Conservation (phyloP, 805 yeast genomes). For the Myxozyma geophila region DNA sequence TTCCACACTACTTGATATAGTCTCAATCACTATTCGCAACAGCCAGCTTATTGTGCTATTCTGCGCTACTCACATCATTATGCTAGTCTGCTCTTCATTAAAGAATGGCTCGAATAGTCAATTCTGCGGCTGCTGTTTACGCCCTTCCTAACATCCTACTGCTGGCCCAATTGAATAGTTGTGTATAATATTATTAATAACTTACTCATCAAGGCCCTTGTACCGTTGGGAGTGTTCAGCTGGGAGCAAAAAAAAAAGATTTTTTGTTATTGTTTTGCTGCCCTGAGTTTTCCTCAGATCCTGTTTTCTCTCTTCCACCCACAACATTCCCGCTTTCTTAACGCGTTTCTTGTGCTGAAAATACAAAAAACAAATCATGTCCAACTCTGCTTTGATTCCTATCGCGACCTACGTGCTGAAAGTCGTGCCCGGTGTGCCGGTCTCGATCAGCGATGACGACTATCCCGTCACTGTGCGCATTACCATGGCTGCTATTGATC, state of each 20-base stretch:
- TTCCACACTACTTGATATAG: no score
- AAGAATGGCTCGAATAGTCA: no score
- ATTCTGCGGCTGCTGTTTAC: no score
- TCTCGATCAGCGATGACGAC: constrained; percentile 82
- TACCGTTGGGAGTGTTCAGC: neutral
- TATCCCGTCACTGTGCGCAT: constrained; percentile 84
- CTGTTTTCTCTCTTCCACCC: neutral
- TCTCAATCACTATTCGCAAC: no score
- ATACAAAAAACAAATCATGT: constrained; percentile 1
- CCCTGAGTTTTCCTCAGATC: constrained; percentile 5
- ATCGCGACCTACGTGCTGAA: constrained; percentile 85
- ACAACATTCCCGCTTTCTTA: neutral
- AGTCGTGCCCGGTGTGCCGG: constrained; percentile 83
- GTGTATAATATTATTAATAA: neutral
- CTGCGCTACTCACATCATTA: no score
- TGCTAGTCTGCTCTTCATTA: no score
- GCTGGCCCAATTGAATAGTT: no score
- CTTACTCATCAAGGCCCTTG: neutral
- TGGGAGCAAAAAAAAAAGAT: constrained; percentile 14
- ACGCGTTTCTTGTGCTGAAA: neutral
- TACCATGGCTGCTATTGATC: constrained; percentile 95
- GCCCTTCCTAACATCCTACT: no score
- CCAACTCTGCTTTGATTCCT: constrained; percentile 65
- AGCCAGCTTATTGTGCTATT: no score
- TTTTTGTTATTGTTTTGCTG: neutral